Evolutionary conservation across 2,329 filamentous ascomycete species (phyloP).

Genomic region (Fusarium napiforme): DNA sequence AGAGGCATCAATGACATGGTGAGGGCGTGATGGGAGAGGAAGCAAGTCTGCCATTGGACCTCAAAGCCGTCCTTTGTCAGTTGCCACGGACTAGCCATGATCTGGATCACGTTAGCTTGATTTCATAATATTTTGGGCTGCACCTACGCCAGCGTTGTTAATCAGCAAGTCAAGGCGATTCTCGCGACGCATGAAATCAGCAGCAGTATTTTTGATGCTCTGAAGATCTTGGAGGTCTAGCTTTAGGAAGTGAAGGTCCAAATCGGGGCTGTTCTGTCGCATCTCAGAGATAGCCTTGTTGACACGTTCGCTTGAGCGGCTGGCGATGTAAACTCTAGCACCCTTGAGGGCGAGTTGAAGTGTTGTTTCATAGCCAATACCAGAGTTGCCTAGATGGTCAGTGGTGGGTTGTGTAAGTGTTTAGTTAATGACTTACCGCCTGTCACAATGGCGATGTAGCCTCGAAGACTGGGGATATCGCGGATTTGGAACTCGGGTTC

Average conservation of each 20-base stretch:
- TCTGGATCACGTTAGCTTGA: conserved; percentile 34
- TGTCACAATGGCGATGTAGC: conserved; percentile 39
- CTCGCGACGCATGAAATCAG: conserved; percentile 31
- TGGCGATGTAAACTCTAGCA: conserved; percentile 40
- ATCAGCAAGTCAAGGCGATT: conserved; percentile 35
- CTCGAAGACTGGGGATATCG: conserved; percentile 35
- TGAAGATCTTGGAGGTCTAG: conserved; percentile 38
- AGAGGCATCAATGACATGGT: conserved; percentile 33
- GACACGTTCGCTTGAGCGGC: conserved; percentile 34
- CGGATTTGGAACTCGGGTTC: conserved; percentile 27
- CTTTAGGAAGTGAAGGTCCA: conserved; percentile 40
- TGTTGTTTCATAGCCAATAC: conserved; percentile 40
- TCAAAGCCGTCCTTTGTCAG: conserved; percentile 38
- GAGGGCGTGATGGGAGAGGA: conserved; percentile 35
- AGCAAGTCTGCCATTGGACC: conserved; percentile 40
- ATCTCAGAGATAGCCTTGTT: conserved; percentile 37
- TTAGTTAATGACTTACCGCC: conserved; percentile 15
- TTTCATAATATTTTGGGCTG: accelerated
- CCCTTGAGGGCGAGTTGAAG: conserved; percentile 32
- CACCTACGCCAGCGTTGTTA: conserved; percentile 46
- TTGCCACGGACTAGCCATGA: conserved; percentile 38
- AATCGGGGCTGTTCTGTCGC: neutral
- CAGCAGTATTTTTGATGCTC: conserved; percentile 28
- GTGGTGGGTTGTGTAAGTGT: accelerated
- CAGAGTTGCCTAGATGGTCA: conserved; percentile 22